Conservation (phyloP, 2,329 filamentous ascomycete genomes). For the Aspergillus sp. region DNA sequence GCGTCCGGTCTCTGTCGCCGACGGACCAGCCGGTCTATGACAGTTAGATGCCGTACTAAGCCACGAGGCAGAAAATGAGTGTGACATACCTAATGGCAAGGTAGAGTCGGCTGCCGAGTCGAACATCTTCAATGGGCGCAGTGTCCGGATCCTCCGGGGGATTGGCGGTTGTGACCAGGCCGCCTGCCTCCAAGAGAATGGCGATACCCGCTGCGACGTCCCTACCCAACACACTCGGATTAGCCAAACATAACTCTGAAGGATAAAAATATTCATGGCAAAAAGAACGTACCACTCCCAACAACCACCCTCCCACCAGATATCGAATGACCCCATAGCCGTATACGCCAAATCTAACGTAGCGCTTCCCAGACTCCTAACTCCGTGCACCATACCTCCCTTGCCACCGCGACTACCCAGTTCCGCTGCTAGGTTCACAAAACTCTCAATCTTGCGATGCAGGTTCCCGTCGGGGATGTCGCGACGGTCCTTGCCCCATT, state of each 20-base stretch:
- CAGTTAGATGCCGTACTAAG: background rate
- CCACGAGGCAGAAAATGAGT: slow-evolving; percentile 4
- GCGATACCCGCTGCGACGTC: slow-evolving; percentile 76
- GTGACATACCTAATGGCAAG: slow-evolving; percentile 63
- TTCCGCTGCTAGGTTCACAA: slow-evolving; percentile 73
- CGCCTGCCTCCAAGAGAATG: slow-evolving; percentile 72
- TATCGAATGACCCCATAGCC: slow-evolving; percentile 74
- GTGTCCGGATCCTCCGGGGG: slow-evolving; percentile 62
- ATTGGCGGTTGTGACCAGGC: slow-evolving; percentile 72
- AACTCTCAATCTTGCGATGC: slow-evolving; percentile 71
- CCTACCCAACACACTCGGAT: slow-evolving; percentile 33
- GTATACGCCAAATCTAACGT: slow-evolving; percentile 74
- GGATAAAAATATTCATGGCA: background rate
- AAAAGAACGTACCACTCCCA: slow-evolving; percentile 68
- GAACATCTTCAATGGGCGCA: slow-evolving; percentile 60
- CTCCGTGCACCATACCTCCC: slow-evolving; percentile 77
- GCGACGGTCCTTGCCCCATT: slow-evolving; percentile 77
- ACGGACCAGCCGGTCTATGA: slow-evolving; percentile 64
- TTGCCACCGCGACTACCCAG: slow-evolving; percentile 62
- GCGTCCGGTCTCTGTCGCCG: slow-evolving; percentile 62
- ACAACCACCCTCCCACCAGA: slow-evolving; percentile 81
- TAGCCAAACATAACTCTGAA: background rate
- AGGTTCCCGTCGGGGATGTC: slow-evolving; percentile 69
- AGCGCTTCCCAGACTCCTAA: slow-evolving; percentile 71
- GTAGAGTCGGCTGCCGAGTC: slow-evolving; percentile 69